Evolutionary conservation across 768 basidiomycete genomes (phyloP).

Genomic region (Amanita subjunquillea): DNA sequence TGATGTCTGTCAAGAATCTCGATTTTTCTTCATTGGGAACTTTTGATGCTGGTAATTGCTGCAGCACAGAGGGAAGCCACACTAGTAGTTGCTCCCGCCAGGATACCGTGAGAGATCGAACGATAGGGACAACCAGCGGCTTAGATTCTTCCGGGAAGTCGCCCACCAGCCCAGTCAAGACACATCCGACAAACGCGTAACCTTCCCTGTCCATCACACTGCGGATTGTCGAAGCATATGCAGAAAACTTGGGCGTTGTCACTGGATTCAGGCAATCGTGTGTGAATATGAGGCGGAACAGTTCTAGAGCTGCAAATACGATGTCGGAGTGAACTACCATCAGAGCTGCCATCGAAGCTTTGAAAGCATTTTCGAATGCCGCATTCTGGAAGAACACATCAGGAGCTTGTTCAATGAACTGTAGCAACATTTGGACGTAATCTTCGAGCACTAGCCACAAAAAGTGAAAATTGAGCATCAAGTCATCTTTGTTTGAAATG

Average conservation of each 20-base stretch:
- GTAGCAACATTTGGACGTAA: conserved; percentile 72
- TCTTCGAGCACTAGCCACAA: conserved; percentile 76
- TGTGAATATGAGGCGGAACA: conserved; percentile 64
- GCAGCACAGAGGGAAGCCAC: conserved; percentile 68
- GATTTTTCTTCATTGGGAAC: conserved; percentile 58
- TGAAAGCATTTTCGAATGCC: conserved; percentile 70
- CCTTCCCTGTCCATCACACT: conserved; percentile 62
- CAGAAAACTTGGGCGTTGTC: conserved; percentile 47
- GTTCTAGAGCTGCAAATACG: conserved; percentile 72
- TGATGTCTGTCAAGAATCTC: conserved; percentile 66
- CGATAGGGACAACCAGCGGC: conserved; percentile 63
- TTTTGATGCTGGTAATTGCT: conserved; percentile 51
- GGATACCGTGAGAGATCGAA: conserved; percentile 55
- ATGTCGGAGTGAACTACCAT: conserved; percentile 78
- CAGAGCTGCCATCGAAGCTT: conserved; percentile 65
- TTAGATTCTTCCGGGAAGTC: conserved; percentile 85
- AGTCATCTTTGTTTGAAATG: background rate
- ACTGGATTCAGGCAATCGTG: conserved; percentile 57
- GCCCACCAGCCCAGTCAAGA: conserved; percentile 72
- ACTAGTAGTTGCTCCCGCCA: conserved; percentile 60
- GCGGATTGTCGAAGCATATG: conserved; percentile 55
- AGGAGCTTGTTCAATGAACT: conserved; percentile 57
- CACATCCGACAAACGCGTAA: conserved; percentile 51
- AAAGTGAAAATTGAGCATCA: background rate
- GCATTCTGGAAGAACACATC: conserved; percentile 72